Evolutionary conservation across 495 filamentous ascomycete species (phyloP), one percentile per base, ranked within the genome.

Genomic region (Usnea hakonensis): DNA sequence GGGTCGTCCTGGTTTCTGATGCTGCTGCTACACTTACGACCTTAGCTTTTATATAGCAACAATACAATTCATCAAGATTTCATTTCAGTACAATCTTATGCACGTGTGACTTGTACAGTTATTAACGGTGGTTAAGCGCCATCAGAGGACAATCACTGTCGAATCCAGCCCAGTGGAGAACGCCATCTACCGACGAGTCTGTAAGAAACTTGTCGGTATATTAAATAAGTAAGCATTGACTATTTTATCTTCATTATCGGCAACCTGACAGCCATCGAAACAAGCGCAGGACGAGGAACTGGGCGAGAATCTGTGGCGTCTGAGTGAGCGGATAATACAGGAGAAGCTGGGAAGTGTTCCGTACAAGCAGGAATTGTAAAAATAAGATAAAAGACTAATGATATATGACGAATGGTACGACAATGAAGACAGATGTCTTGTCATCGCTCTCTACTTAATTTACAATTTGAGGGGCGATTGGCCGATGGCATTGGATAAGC

Each of bases 271-370:
- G 9, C 72, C 75, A 7, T 69, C 70, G 5, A 59, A 65, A 21
- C 76, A 77, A 65, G 78, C 78, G 1, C 71, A 68, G 37, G 76
- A 78, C 67, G 64, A 68, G 2, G 67, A 62, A 37, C 65, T 80
- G 23, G 78, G 77, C 0, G 65, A 65, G 17, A 70, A 70, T 5
- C 62, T 81, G 14, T 80, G 78, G 75, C 64, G 73, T 19, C 61
- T 81, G 52, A 78, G 74, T 41, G 66, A 75, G 58, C 43, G 68
- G 40, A 64, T 80, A 23, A 58, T 80, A 41, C 74, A 71, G 67
- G 72, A 76, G 50, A 79, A 77, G 67, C 37, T 79, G 16, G 77
- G 77, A 0, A n/a, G 52, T n/a, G 8, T 62, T 1, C 60, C 60
- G 10, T 56, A 57, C 43, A 32, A 44, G 58, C 58, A 60, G 44